phyloP scores from a whole-genome alignment of 2,329 filamentous ascomycete species.

The Aspergillus arachidicola region DNA sequence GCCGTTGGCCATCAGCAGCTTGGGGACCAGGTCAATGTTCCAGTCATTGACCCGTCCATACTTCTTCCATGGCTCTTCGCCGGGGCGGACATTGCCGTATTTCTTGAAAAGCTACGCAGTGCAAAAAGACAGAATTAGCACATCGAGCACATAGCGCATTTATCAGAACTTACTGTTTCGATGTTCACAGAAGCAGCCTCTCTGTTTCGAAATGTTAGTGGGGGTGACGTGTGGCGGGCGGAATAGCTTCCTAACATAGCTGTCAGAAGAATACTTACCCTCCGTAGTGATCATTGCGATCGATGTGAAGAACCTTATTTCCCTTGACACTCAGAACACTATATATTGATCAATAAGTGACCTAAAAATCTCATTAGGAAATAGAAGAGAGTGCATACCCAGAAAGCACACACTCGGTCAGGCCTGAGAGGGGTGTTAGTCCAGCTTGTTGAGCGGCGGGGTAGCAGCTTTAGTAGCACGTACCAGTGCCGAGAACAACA shows the following conservation, averaged over 20 bases:
- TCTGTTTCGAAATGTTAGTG: slow-evolving; percentile 51
- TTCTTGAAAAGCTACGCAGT: slow-evolving; percentile 85
- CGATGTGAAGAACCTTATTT: slow-evolving; percentile 98
- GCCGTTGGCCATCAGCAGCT: slow-evolving; percentile 97
- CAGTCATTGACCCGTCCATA: slow-evolving; percentile 96
- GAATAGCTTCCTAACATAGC: slow-evolving; percentile 19
- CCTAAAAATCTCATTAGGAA: slow-evolving; percentile 12
- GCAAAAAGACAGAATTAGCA: slow-evolving; percentile 33
- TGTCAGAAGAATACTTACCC: slow-evolving; percentile 63
- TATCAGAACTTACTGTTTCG: slow-evolving; percentile 68
- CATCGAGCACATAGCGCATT: slow-evolving; percentile 10
- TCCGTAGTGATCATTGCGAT: slow-evolving; percentile 97
- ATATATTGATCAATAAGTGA: slow-evolving; percentile 23
- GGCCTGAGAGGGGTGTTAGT: slow-evolving; percentile 59
- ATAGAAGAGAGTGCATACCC: slow-evolving; percentile 63
- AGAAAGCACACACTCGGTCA: slow-evolving; percentile 98
- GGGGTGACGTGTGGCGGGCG: slow-evolving; percentile 19
- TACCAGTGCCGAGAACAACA: slow-evolving; percentile 96
- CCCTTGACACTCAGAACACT: slow-evolving; percentile 97
- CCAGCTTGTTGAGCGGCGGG: slow-evolving; percentile 34
- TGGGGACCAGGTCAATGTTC: slow-evolving; percentile 98
- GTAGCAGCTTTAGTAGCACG: slow-evolving; percentile 40
- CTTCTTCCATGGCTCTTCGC: slow-evolving; percentile 95
- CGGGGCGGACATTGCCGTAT: slow-evolving; percentile 78
- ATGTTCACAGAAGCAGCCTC: slow-evolving; percentile 97